Conservation (phyloP, 257 asterid species). For the Verbascum thapsus region DNA sequence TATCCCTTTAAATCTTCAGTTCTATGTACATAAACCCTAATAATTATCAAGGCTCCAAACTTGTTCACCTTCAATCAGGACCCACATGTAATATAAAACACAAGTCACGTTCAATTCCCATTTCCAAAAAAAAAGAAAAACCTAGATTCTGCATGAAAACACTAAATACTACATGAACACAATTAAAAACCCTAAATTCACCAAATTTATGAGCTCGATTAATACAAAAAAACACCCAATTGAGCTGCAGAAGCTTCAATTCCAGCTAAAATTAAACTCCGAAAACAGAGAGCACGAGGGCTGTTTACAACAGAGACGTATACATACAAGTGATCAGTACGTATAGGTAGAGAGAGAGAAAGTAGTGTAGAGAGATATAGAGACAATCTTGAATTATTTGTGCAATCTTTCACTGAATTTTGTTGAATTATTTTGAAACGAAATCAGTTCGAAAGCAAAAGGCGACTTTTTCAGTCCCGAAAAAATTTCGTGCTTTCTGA, state of each 20-base stretch:
- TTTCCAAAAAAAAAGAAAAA: constrained; percentile 35
- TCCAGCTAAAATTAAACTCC: constrained; percentile 37
- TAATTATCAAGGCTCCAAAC: constrained; percentile 28
- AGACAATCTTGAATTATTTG: constrained; percentile 31
- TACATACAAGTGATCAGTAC: constrained; percentile 38
- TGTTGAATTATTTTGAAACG: constrained; percentile 19
- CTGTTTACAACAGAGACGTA: constrained; percentile 19
- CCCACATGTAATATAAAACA: constrained; percentile 40
- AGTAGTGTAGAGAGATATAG: constrained; percentile 24
- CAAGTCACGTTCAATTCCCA: constrained; percentile 35
- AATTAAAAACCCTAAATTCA: constrained; percentile 18
- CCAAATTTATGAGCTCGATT: constrained; percentile 33
- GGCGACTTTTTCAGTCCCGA: constrained; percentile 40
- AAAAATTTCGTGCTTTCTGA: constrained; percentile 33
- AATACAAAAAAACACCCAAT: constrained; percentile 19
- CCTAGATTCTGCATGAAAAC: constrained; percentile 42
- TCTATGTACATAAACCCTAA: constrained; percentile 33
- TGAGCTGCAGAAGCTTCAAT: constrained; percentile 33
- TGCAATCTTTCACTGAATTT: constrained; percentile 26
- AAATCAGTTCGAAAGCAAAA: constrained; percentile 27
- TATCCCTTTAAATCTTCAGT: constrained; percentile 15
- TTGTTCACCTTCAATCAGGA: constrained; percentile 44
- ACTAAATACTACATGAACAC: constrained; percentile 9
- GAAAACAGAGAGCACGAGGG: constrained; percentile 24
- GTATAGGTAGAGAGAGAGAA: constrained; percentile 25